Base-by-base conservation (phyloP, 169 alveolate genomes). In the Cryptosporidium sp. region DNA sequence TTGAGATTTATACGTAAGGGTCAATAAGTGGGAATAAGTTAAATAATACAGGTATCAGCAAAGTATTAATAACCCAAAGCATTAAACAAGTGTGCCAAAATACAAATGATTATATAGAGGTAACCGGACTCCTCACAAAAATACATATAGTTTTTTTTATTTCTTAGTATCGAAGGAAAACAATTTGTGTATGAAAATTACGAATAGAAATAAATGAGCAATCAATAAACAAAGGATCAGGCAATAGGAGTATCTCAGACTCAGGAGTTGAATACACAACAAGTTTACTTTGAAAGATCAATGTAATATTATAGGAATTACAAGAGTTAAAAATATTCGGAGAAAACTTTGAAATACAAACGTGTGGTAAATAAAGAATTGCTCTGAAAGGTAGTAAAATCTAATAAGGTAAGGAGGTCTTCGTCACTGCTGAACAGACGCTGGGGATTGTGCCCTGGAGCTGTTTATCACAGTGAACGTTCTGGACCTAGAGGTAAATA, bases 1-100 rank as follows among this genome's bases (percentile, higher is more conserved):
- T 65, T 65, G 71, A 65, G 71, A 65, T 35, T 65, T 65, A 65
- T 65, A 65, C 71, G 71, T 65, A 37, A 65, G 71, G 71, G 31
- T 29, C 71, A 31, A 12, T 18, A 37, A 7, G 71, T 31, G 71
- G 43, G 71, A 33, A 37, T 65, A 65, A 65, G 71, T 65, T 65
- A 33, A 65, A 21, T 35, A 31, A n/a, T 65, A 37, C 71, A 31
- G 71, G 71, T 37, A 65, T 29, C 50, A 65, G 71, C 51, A 65
- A 26, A 37, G 41, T 65, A 29, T 31, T 65, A 61, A 16, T 35
- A 65, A 33, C 5, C 16, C 31, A 65, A 37, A 31, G 33, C 23
- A 55, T n/a, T 26, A 55, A 55, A 55, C 21, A 65, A 65, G 50
- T 65, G 71, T 37, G 71, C 10, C 71, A 14, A 8, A n/a, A 29